These are phyloP conservation scores for Metschnikowia amazonensis DNA, from an alignment of 805 yeast species.

Conservation along the genomic window DNA sequence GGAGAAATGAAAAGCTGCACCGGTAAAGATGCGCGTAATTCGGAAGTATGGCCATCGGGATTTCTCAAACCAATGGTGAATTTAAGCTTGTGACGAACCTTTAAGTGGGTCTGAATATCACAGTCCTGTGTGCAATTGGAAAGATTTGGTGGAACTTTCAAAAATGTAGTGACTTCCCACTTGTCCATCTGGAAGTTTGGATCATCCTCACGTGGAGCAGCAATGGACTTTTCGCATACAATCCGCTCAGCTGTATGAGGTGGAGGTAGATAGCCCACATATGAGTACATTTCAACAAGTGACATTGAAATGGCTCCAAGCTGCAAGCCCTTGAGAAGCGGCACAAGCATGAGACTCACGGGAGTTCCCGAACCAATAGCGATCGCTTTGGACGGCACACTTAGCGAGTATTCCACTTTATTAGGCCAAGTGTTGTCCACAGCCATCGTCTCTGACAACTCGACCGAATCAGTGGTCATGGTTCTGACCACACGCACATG, in stretches of 20 bases:
- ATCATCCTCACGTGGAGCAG: slow-evolving; percentile 41
- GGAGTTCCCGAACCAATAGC: slow-evolving; percentile 83
- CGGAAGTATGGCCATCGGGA: slow-evolving; percentile 91
- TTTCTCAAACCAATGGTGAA: slow-evolving; percentile 75
- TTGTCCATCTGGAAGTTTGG: slow-evolving; percentile 44
- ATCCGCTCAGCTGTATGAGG: slow-evolving; percentile 60
- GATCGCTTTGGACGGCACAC: slow-evolving; percentile 81
- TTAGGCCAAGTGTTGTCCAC: slow-evolving; percentile 95
- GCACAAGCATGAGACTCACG: slow-evolving; percentile 67
- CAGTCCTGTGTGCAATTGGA: slow-evolving; percentile 85
- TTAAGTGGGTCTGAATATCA: slow-evolving; percentile 61
- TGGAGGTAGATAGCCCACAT: slow-evolving; percentile 54
- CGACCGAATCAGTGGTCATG: slow-evolving; percentile 80
- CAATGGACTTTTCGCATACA: slow-evolving; percentile 45
- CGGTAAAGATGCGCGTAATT: slow-evolving; percentile 86
- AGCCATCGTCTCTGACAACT: slow-evolving; percentile 84
- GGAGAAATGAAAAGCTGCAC: slow-evolving; percentile 73
- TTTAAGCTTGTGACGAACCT: slow-evolving; percentile 85
- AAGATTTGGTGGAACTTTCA: slow-evolving; percentile 70
- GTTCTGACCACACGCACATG: slow-evolving; percentile 83
- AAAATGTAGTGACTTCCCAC: slow-evolving; percentile 68
- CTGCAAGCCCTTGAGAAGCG: slow-evolving; percentile 73
- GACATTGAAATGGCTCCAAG: slow-evolving; percentile 70
- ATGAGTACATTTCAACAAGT: slow-evolving; percentile 64
- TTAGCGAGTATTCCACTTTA: slow-evolving; percentile 84